Base-by-base conservation (phyloP, 768 basidiomycete genomes). In the Tubosaeta brunneosetosa region DNA sequence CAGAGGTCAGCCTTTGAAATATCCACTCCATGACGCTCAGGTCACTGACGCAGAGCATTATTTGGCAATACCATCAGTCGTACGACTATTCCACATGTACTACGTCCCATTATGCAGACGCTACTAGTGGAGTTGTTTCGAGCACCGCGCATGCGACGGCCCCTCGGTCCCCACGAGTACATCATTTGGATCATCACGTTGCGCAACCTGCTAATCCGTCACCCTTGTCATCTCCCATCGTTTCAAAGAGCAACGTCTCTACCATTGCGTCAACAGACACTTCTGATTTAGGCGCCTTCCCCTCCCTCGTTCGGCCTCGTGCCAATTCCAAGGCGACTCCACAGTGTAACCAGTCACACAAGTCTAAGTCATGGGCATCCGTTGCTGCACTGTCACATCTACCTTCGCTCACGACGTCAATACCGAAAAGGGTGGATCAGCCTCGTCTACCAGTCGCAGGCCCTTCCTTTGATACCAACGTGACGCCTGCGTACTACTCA, bases 61-160 rank as follows among this genome's bases (percentile, higher is more conserved):
- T 41, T 22, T 55, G 92, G 88, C 88, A 90, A 83, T 85, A 84
- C 17, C 81, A 83, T 64, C 84, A 92, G 59, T 92, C 93, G 71
- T 91, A 92, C 0, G 86, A 91, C 43, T 67, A 76, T 0, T 83
- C 85, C 58, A n/a, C n/a, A 37, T 6, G n/a, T 17, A 8, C n/a
- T 38, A 17, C 17, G 17, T 37, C 37, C n/a, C n/a, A 4, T 17
- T 38, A 38, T n/a, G 85, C 91, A 0, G 86, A 84, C 0, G 87
- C 93, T 55, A 77, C 90, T 3, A 82, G 84, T 26, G 91, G 91
- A 5, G 83, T 88, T 4, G 86, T 92, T 32, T 74, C 95, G 50
- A 90, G 88, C 60, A 88, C 86, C 32, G 93, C 93, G 66, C 80
- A 88, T 53, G 79, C 81, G 1, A 88, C 88, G 0, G 74, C 80